A percentile compares a stretch with the other conserved stretches of the same genome.
Evolutionary conservation across 2,329 filamentous ascomycete genomes (phyloP).

Genomic region (Phymatotrichopsis omnivora): DNA sequence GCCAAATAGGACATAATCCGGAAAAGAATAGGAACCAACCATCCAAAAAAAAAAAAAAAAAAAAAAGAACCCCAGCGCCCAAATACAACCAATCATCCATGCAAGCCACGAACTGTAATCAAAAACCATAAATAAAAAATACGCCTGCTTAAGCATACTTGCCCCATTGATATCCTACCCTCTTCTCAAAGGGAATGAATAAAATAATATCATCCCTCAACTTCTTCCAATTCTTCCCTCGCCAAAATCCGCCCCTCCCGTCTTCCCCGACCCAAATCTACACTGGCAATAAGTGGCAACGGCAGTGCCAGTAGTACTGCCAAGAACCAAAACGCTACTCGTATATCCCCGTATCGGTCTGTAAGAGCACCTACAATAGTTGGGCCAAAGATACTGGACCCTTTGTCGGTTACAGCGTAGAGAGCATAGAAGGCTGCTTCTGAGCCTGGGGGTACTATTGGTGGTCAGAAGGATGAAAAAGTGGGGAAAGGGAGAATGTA

Average conservation of each 20-base stretch:
- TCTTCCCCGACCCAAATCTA: conserved; percentile 73
- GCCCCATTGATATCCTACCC: too few species aligned
- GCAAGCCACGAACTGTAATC: too few species aligned
- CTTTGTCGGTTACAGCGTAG: conserved; percentile 94
- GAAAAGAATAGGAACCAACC: too few species aligned
- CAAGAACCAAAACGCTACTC: conserved; percentile 86
- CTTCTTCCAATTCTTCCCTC: conserved; percentile 41
- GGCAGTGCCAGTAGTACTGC: conserved; percentile 75
- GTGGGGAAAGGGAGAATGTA: background rate
- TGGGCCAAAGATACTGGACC: conserved; percentile 71
- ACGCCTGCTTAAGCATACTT: too few species aligned
- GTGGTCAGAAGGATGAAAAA: background rate
- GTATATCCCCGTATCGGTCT: conserved; percentile 67
- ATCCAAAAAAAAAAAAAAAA: too few species aligned
- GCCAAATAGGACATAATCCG: too few species aligned
- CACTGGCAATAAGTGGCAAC: conserved; percentile 70
- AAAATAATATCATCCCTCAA: too few species aligned
- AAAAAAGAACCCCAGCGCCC: too few species aligned
- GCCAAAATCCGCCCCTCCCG: conserved; percentile 56
- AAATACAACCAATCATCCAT: too few species aligned
- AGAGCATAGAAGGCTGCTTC: conserved; percentile 95
- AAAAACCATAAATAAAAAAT: too few species aligned
- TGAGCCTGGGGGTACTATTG: conserved; percentile 66
- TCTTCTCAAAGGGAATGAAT: too few species aligned
- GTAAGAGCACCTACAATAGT: conserved; percentile 90